A percentile compares a stretch with the other conserved stretches of the same genome.
phyloP scores from a whole-genome alignment of 495 filamentous ascomycete species.

The Aspergillus wentii region DNA sequence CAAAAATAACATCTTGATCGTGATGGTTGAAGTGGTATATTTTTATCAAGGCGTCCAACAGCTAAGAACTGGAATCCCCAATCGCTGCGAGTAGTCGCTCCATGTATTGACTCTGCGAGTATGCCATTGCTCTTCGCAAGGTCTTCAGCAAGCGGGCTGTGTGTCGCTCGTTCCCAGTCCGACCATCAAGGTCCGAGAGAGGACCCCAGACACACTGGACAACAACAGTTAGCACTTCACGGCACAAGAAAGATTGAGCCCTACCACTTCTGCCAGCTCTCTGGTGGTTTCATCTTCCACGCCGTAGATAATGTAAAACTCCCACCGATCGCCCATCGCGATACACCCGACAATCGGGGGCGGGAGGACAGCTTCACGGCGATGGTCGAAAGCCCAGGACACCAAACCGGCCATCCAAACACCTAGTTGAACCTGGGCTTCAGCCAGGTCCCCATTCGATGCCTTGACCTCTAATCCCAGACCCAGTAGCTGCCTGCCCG shows the following conservation, averaged over 20 bases:
- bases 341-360: constrained; percentile 6
- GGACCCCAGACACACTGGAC: constrained; percentile 2
- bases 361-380: background rate
- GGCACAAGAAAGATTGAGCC: no score
- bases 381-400: constrained; percentile 1
- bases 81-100: no score
- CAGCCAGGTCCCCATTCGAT: background rate
- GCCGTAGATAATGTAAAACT: constrained; percentile 7
- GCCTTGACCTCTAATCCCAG: constrained; percentile 2
- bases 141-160: background rate
- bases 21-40: no score
- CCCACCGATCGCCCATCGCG: background rate
- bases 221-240: no score
- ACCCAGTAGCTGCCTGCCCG: background rate
- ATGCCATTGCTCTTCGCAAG: background rate
- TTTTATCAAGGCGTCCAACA: no score
- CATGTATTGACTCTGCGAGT: no score
- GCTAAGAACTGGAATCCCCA: no score
- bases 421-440: constrained; percentile 7
- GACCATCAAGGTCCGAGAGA: background rate
- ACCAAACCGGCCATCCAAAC: constrained; percentile 5
- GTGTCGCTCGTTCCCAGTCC: background rate
- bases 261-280: no score
- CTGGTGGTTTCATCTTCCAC: background rate
- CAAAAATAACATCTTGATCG: no score